Conservation (phyloP, 495 filamentous ascomycete species). For the Aspergillus sparsus region DNA sequence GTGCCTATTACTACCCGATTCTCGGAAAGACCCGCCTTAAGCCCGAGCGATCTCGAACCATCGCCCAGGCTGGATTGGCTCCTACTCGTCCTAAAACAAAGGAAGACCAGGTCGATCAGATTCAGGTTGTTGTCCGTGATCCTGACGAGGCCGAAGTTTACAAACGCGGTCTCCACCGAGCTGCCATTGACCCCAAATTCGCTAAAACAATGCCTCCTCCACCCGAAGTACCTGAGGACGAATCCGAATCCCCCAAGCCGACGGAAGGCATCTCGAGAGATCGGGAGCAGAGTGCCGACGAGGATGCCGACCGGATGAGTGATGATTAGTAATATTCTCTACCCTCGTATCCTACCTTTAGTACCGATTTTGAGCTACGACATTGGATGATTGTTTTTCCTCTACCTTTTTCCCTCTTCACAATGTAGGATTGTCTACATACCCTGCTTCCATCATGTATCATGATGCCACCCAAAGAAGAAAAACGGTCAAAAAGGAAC, state of each 20-base stretch:
- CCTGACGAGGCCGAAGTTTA: constrained; percentile 54
- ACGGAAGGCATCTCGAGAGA: constrained; percentile 4
- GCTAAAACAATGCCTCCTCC: constrained; percentile 40
- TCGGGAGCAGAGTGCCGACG: constrained; percentile 15
- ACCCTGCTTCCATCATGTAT: too few species aligned
- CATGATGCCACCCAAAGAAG: too few species aligned
- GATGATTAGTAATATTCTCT: constrained; percentile 25
- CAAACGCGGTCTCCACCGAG: constrained; percentile 47
- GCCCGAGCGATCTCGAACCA: constrained; percentile 55
- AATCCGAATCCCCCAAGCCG: constrained; percentile 7
- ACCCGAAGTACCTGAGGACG: constrained; percentile 33
- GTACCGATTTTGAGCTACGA: background rate
- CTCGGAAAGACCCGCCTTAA: constrained; percentile 65
- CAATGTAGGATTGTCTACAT: background rate
- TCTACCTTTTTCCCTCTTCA: background rate
- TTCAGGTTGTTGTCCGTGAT: constrained; percentile 56
- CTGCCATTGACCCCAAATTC: constrained; percentile 49
- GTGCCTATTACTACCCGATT: constrained; percentile 89
- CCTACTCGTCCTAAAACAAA: constrained; percentile 37
- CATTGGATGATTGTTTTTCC: background rate
- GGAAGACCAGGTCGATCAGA: constrained; percentile 54
- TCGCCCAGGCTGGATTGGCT: constrained; percentile 48
- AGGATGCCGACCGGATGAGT: constrained; percentile 28
- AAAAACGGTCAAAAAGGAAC: too few species aligned
- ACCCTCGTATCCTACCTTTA: background rate